Evolutionary conservation across 2,329 filamentous ascomycete genomes (phyloP), one percentile per base, ranked within the genome.

Genomic region (Helotiales sp.): DNA sequence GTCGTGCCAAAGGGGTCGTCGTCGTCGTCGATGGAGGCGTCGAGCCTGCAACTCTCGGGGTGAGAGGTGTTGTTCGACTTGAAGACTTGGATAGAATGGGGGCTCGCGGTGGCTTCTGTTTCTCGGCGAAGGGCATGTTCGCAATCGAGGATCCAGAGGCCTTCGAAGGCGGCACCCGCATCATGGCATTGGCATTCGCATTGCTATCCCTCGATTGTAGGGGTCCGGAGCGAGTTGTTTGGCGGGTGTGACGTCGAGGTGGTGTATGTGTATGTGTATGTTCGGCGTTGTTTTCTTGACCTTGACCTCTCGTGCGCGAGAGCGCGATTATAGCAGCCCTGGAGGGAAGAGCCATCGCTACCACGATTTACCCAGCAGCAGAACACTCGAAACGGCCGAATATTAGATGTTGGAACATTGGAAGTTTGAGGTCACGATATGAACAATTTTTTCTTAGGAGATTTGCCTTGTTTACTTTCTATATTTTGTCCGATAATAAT

Each of bases 1-100:
- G 83, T 77, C 68, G 76, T 63, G 67, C 73, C 71, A 62, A 63
- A 25, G 68, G 69, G 29, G 67, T 63, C 7, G 69, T 61, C 36
- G 66, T 57, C 48, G 68, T 59, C 4, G 5, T 13, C 24, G 40
- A 13, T 13, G 70, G 44, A 27, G 62, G 63, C 59, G 66, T 67
- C 68, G 52, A 65, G 67, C 67, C 73, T 68, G 70, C 82, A 13
- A 87, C 76, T 66, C 84, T 81, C 13, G 86, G 85, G 17, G 84
- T 84, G 59, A 87, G 70, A 46, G 84, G 83, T 19, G 40, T n/a
- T n/a, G 77, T 71, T 69, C 81, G 82, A 61, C 73, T 75, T 40
- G 76, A 75, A 19, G 60, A 44, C 81, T 86, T 79, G 47, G 80
- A 82, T 67, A 92, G 83, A 58, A 85, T 82, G 53, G 90, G 89